A percentile compares a stretch with the other conserved stretches of the same genome.
Evolutionary conservation across 1,139 yeast species (phyloP).

Genomic region (Hansenula lynferdii): DNA sequence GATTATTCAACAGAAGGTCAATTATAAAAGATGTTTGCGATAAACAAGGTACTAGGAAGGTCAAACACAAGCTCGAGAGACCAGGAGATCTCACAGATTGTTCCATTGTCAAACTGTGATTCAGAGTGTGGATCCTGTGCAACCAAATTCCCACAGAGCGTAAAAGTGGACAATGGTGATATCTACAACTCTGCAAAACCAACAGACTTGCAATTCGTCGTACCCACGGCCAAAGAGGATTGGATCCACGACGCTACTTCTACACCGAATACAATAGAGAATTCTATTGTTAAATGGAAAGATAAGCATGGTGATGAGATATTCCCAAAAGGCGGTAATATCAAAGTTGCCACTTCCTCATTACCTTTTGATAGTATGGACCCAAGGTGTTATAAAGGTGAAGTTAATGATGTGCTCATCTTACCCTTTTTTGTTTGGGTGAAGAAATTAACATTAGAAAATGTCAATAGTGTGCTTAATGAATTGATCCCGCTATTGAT

Average conservation of each 20-base stretch:
- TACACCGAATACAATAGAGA: conserved; percentile 45
- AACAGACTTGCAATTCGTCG: conserved; percentile 64
- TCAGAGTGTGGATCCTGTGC: conserved; percentile 47
- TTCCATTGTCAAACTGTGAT: conserved; percentile 40
- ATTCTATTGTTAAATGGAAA: conserved; percentile 47
- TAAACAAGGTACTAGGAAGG: neutral
- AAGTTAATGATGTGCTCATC: conserved; percentile 54
- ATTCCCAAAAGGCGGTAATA: conserved; percentile 26
- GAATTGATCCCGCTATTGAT: conserved; percentile 39
- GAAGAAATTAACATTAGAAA: conserved; percentile 40
- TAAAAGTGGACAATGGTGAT: conserved; percentile 49
- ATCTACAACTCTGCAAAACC: conserved; percentile 72
- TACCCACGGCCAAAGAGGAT: conserved; percentile 80
- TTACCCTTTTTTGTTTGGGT: conserved; percentile 82
- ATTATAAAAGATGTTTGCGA: neutral
- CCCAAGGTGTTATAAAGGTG: conserved; percentile 36
- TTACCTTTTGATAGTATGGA: conserved; percentile 39
- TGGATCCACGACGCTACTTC: conserved; percentile 79
- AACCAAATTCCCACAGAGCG: conserved; percentile 49
- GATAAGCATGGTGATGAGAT: conserved; percentile 18
- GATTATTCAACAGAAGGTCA: no score
- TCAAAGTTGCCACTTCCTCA: conserved; percentile 52
- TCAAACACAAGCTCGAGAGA: no score
- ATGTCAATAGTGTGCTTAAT: conserved; percentile 42
- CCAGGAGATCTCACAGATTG: conserved; percentile 30